Base-by-base conservation (phyloP, 1,284 basidiomycete genomes). In the Phylloporus sp. region DNA sequence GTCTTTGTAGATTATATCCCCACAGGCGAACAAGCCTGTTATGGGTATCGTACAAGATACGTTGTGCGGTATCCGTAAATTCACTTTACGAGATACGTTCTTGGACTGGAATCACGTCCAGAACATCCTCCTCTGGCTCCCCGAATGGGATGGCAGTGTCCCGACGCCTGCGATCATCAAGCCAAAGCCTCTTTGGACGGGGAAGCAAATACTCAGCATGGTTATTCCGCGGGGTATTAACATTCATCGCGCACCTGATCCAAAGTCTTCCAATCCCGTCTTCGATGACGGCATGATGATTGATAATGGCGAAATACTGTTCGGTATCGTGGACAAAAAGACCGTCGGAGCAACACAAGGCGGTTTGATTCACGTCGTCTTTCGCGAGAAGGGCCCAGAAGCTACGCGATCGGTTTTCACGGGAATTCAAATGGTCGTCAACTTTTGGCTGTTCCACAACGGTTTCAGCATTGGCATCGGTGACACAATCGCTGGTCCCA, bases 1-100 rank as follows among this genome's bases (percentile, higher is more conserved):
- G 45, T 37, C 47, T 61, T 66, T 49, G 65, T 66, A 99, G 93
- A 99, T 99, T 75, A 96, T 99, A 71, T 99, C 97, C 15, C 98
- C 98, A 0, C 98, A 99, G 86, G 97, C 97, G 63, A 99, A 99
- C 86, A 99, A 99, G 83, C 98, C 98, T 10, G 98, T 99, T 75
- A 99, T 99, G 98, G 98, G 96, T 70, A 99, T 99, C 73, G 98
- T 99, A 41, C 98, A 99, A 81, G 98, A 99, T 80, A 99, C 97
- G 0, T 91, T 99, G 1, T 99, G 97, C 78, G 97, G 98, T 80
- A 91, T 99, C 67, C 93, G 97, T 71, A 99, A 99, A 82, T 96
- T 99, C 78, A 99, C 97, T 84, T 85, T 99, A 17, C 94, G 97
- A 45, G 98, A 99, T 78, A 89, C 89, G 37, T 97, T 98, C 84